These are phyloP conservation scores for Xerocomus brunneocitrinus DNA, from an alignment of 768 basidiomycete genomes.

Conservation along the genomic window DNA sequence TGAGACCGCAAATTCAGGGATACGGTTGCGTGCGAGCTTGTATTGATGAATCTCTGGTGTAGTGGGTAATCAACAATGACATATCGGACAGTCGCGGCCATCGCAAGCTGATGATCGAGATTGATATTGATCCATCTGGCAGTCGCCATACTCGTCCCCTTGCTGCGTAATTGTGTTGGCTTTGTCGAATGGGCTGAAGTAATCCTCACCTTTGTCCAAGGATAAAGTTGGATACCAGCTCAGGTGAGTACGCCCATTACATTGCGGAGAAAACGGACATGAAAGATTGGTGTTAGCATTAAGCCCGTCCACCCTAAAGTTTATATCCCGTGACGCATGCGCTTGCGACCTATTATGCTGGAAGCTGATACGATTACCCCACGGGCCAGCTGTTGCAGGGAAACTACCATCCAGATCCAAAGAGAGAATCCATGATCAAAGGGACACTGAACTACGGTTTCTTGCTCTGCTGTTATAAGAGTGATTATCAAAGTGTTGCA, in stretches of 20 bases:
- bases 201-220: too few relatives aligned
- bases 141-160: too few relatives aligned
- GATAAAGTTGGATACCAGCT: too few relatives aligned
- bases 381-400: neutral
- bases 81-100: too few relatives aligned
- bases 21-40: too few relatives aligned
- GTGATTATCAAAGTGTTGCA: conserved; percentile 1
- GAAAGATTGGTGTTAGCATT: neutral
- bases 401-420: neutral
- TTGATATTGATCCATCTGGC: neutral
- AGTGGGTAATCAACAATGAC: too few relatives aligned
- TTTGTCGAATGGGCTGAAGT: too few relatives aligned
- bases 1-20: too few relatives aligned
- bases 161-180: too few relatives aligned
- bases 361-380: neutral
- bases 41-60: too few relatives aligned
- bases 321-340: neutral
- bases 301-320: neutral
- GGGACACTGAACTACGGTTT: conserved; percentile 1
- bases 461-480: conserved; percentile 20
- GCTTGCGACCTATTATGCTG: neutral
- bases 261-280: too few relatives aligned
- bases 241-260: too few relatives aligned
- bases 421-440: neutral
- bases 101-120: neutral